Evolutionary conservation across 805 yeast species (phyloP), one percentile per base, ranked within the genome.

Genomic region (Saturnispora diversa): DNA sequence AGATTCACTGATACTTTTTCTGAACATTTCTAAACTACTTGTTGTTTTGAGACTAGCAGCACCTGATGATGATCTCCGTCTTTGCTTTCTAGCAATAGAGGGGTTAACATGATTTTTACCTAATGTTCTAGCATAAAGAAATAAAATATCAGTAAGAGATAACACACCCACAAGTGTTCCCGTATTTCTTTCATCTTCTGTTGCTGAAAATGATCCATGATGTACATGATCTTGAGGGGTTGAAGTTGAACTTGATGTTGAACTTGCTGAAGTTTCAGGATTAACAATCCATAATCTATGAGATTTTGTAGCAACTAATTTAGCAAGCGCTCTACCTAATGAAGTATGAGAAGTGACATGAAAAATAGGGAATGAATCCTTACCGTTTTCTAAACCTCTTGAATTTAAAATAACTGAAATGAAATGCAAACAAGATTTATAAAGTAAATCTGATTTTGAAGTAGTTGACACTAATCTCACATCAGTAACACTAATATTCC

Each of bases 351-450:
- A 75, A 47, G 84, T 80, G 20, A 90, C 96, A 59, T 90, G 95
- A 71, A 90, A 90, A 30, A 92, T 90, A 13, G 98, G 98, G 69
- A 82, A 90, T 31, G 94, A 86, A 65, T 90, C 98, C 61, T 88
- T 87, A 39, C 96, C 96, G 56, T 87, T 88, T 54, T 82, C 94
- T 24, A 90, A 70, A 16, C 98, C 98, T 56, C 95, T 79, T 41
- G 80, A 80, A 48, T 83, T 80, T 48, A 92, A 71, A 45, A 88
- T 87, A 47, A 87, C 81, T 11, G 94, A 77, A 43, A 90, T 77
- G 58, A 90, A 90, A 62, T 84, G 92, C 53, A 86, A 69, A 61
- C 95, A 92, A 6, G 92, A 71, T 58, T 83, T 80, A 54, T 81
- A 80, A 43, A 90, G 69, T 48, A 85, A 67, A 45, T 83, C 87